Percentiles rank a stretch among this genome's conserved stretches.
These are phyloP conservation scores for Serendipita sp. DNA, from an alignment of 768 basidiomycete genomes.

Conservation along the genomic window DNA sequence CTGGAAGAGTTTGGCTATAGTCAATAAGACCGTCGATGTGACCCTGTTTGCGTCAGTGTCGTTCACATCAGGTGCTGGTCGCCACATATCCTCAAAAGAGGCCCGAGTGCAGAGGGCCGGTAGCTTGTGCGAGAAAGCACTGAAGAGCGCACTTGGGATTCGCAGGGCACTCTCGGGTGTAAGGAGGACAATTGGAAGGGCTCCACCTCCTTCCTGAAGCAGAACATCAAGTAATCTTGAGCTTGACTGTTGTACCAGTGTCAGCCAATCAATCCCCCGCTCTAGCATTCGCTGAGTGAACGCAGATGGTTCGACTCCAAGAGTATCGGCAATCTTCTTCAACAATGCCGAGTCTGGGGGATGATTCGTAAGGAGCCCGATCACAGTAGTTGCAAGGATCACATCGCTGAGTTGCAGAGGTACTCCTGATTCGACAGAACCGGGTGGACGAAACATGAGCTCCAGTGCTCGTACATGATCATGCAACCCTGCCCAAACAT, in stretches of 20 bases:
- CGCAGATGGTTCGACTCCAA: slow-evolving; percentile 14
- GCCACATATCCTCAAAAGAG: slow-evolving; percentile 1
- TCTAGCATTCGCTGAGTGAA: slow-evolving; percentile 17
- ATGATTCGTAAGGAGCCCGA: slow-evolving; percentile 20
- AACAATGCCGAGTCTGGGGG: slow-evolving; percentile 14
- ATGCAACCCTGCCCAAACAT: slow-evolving; percentile 13
- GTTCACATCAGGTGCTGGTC: slow-evolving; percentile 13
- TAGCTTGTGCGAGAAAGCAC: slow-evolving; percentile 19
- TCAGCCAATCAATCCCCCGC: slow-evolving; percentile 23
- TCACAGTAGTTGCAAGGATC: slow-evolving; percentile 23
- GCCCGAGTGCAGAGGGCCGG: slow-evolving; percentile 19
- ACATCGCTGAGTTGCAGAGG: slow-evolving; percentile 23
- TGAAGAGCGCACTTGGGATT: slow-evolving; percentile 24
- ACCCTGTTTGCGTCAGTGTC: slow-evolving; percentile 19
- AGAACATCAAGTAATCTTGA: slow-evolving; percentile 21
- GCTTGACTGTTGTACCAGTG: slow-evolving; percentile 21
- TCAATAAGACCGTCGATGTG: slow-evolving; percentile 27
- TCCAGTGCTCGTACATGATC: slow-evolving; percentile 30
- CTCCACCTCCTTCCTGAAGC: slow-evolving; percentile 21
- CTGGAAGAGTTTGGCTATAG: slow-evolving; percentile 31
- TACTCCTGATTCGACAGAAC: slow-evolving; percentile 11
- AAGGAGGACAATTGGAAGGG: slow-evolving; percentile 27
- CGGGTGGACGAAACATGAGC: slow-evolving; percentile 22
- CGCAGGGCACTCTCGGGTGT: slow-evolving; percentile 25
- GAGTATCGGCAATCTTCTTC: slow-evolving; percentile 13